A percentile compares a stretch with the other conserved stretches of the same genome.
These are phyloP conservation scores for Fraxinus pennsylvanica DNA, from an alignment of 257 asterid genomes.

Conservation along the genomic window DNA sequence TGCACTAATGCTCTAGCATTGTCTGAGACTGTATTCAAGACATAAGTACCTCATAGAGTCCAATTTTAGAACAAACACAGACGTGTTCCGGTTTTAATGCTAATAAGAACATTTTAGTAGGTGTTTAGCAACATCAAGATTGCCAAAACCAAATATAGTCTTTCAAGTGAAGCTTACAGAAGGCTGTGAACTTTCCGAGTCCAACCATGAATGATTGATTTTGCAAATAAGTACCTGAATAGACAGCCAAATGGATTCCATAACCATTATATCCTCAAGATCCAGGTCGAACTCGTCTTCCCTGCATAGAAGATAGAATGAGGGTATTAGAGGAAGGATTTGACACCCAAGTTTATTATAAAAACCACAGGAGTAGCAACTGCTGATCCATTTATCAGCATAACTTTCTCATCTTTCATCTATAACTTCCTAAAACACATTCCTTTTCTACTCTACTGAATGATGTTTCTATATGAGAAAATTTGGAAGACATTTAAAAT, in stretches of 20 bases:
- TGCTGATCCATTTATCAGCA: neutral
- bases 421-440: neutral
- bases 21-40: neutral
- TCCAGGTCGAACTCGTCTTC: conserved; percentile 92
- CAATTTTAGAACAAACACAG: neutral
- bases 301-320: conserved; percentile 43
- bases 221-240: conserved; percentile 68
- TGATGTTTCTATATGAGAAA: neutral
- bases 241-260: conserved; percentile 98
- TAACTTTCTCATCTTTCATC: neutral
- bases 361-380: neutral
- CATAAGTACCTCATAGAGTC: neutral
- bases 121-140: neutral
- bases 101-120: neutral
- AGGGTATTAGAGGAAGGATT: neutral
- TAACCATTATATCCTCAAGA: conserved; percentile 98
- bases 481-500: neutral
- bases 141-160: too few species aligned
- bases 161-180: neutral
- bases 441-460: neutral
- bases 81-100: neutral
- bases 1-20: neutral
- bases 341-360: neutral
- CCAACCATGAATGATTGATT: conserved; percentile 11
- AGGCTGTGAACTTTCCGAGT: neutral